Conservation (phyloP, 2,329 filamentous ascomycete species). For the Chrysoporthe puriensis region DNA sequence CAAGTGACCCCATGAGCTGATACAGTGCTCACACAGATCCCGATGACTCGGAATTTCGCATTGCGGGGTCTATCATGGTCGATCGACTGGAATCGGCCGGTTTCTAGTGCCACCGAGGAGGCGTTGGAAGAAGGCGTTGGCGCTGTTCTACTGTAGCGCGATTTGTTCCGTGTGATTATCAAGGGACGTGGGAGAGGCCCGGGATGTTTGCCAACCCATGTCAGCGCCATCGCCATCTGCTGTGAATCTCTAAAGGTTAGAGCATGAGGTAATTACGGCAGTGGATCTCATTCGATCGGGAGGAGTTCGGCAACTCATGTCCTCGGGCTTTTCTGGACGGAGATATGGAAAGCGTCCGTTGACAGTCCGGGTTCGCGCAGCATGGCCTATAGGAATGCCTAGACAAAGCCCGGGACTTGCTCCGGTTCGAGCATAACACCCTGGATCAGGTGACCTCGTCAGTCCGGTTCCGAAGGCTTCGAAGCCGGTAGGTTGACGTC, state of each 20-base stretch:
- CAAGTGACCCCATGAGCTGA: no score
- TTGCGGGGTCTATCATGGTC: background rate
- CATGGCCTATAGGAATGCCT: no score
- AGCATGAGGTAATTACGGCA: constrained; percentile 1
- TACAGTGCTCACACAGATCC: no score
- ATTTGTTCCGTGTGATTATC: background rate
- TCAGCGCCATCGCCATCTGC: background rate
- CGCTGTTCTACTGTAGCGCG: background rate
- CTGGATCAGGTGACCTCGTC: no score
- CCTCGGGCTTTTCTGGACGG: background rate
- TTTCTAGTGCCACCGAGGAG: background rate
- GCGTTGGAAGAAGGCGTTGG: background rate
- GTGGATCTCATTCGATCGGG: background rate
- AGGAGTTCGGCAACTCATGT: background rate
- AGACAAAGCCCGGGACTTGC: background rate
- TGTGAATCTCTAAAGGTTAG: background rate
- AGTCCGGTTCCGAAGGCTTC: no score
- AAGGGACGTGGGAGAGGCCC: background rate
- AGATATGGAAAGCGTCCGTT: background rate
- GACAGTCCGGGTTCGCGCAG: background rate
- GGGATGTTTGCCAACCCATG: background rate
- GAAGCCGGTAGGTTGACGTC: no score
- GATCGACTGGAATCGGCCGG: background rate
- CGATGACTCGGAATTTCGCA: background rate
- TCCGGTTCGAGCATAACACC: background rate